Percentiles rank a stretch among this genome's conserved stretches.
phyloP scores from a whole-genome alignment of 2,329 filamentous ascomycete genomes.

The Macrophomina tecta region DNA sequence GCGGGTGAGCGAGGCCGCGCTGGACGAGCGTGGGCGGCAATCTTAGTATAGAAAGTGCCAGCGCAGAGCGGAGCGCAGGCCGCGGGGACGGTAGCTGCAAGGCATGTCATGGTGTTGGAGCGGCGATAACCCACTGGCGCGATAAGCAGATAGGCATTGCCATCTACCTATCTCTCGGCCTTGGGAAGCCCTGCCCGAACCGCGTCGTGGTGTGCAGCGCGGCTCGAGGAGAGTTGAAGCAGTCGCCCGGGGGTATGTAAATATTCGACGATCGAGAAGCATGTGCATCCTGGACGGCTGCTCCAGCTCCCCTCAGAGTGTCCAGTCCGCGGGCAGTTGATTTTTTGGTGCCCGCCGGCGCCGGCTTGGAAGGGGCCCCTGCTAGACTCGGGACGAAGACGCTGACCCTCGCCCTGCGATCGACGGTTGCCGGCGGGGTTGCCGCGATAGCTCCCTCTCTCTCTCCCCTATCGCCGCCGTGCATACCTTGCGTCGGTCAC shows the following conservation, averaged over 20 bases:
- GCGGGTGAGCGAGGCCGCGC: neutral
- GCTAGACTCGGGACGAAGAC: neutral
- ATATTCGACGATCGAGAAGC: no score
- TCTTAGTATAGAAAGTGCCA: conserved; percentile 14
- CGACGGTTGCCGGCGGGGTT: conserved; percentile 13
- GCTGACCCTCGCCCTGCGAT: neutral
- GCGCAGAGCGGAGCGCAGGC: neutral
- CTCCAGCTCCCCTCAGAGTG: no score
- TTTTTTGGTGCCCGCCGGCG: no score
- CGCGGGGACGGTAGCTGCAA: neutral
- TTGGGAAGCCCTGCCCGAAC: neutral
- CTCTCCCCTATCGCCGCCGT: neutral
- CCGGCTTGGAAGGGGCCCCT: no score
- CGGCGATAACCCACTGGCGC: neutral
- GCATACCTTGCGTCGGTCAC: neutral
- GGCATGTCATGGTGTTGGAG: conserved; percentile 2
- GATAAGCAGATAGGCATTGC: conserved; percentile 14
- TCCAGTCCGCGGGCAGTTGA: no score
- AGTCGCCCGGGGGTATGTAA: no score
- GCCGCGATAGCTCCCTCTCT: neutral
- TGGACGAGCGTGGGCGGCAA: neutral
- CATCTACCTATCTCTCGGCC: conserved; percentile 21
- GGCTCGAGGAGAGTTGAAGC: no score
- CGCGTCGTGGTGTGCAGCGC: neutral
- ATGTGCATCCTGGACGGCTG: no score